These are phyloP conservation scores for Solanum peruvianum DNA, from an alignment of 257 asterid species.

Conservation along the genomic window DNA sequence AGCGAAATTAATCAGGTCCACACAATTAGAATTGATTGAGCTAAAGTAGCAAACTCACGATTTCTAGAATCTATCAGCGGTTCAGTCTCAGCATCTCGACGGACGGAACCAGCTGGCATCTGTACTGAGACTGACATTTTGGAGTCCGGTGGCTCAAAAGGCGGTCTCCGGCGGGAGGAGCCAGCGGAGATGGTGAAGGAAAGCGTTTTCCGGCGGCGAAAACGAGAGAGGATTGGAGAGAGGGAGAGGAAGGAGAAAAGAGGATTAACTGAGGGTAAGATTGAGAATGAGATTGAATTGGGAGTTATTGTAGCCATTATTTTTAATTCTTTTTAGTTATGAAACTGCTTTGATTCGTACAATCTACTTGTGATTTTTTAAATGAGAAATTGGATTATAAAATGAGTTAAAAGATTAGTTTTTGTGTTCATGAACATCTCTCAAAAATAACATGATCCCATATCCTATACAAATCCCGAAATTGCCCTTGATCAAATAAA, in stretches of 20 bases:
- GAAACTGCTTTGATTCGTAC: background rate
- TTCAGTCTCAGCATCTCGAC: constrained; percentile 46
- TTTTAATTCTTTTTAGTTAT: background rate
- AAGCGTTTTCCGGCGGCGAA: constrained; percentile 2
- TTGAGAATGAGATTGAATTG: constrained; percentile 29
- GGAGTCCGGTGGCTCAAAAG: constrained; percentile 13
- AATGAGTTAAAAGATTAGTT: background rate
- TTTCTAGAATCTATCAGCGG: constrained; percentile 50
- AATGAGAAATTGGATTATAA: background rate
- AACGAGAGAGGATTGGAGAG: constrained; percentile 4
- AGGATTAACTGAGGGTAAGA: constrained; percentile 30
- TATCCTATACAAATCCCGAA: background rate
- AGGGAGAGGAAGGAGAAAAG: constrained; percentile 22
- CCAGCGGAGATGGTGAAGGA: constrained; percentile 2
- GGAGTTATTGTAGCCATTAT: constrained; percentile 29
- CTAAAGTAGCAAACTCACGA: constrained; percentile 36
- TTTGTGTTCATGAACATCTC: background rate
- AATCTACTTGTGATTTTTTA: background rate
- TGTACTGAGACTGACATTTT: constrained; percentile 54
- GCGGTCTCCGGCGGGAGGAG: constrained; percentile 18
- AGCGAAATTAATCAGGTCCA: background rate
- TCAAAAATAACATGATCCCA: background rate
- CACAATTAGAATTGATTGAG: background rate
- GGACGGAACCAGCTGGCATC: constrained; percentile 21
- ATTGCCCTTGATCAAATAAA: background rate